Percentiles rank a stretch among this genome's conserved stretches.
phyloP scores from a whole-genome alignment of 164 flowering plant genomes.

The Vitis amurensis region DNA sequence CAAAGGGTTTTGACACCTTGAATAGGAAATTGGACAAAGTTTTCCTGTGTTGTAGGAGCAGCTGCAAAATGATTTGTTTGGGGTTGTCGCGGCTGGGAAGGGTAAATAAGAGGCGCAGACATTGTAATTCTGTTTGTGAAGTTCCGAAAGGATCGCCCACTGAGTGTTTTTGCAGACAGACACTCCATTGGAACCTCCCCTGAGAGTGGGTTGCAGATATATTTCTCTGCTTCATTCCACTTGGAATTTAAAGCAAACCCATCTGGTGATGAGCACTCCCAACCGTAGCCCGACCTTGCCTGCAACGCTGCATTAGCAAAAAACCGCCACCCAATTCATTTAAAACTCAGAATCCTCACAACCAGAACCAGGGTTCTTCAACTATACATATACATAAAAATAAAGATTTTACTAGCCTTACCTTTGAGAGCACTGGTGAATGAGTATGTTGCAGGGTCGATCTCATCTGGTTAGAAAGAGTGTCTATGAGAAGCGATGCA shows the following conservation, averaged over 20 bases:
- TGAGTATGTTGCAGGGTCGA: slow-evolving; percentile 81
- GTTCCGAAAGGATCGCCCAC: slow-evolving; percentile 49
- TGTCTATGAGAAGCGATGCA: too few species aligned
- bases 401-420: slow-evolving; percentile 7
- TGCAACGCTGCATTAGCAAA: slow-evolving; percentile 57
- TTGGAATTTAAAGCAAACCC: slow-evolving; percentile 75
- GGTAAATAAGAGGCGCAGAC: slow-evolving; percentile 74
- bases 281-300: slow-evolving; percentile 47
- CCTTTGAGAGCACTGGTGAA: slow-evolving; percentile 83
- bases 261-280: slow-evolving; percentile 74
- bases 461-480: slow-evolving; percentile 47
- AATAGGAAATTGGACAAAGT: slow-evolving; percentile 18
- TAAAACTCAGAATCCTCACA: neutral
- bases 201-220: slow-evolving; percentile 82
- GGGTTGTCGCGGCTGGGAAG: slow-evolving; percentile 26
- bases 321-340: neutral
- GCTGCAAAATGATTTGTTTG: slow-evolving; percentile 27
- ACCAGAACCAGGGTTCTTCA: neutral
- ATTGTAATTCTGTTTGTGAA: slow-evolving; percentile 49
- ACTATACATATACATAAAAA: too few species aligned
- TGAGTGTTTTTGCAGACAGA: slow-evolving; percentile 71
- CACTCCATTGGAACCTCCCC: slow-evolving; percentile 90
- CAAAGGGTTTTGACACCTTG: slow-evolving; percentile 22
- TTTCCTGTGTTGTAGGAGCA: slow-evolving; percentile 11
- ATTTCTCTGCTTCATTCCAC: slow-evolving; percentile 93